Percentiles rank a stretch among this genome's conserved stretches.
These are phyloP conservation scores for Zopfochytrium polystomum DNA, from an alignment of 371 early-diverging fungal genomes.

Conservation along the genomic window DNA sequence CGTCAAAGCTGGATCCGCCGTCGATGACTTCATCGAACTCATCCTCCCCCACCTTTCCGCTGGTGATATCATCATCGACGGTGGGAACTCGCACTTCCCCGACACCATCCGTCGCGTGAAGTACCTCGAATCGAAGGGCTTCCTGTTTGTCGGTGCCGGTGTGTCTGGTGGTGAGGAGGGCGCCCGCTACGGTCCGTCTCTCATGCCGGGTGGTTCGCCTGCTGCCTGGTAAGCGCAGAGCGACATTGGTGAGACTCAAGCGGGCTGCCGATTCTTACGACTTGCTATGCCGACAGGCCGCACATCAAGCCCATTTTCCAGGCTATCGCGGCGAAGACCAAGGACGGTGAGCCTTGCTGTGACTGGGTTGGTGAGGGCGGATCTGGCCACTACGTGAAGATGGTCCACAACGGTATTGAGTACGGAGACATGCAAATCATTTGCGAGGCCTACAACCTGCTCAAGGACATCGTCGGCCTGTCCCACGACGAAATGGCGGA, in stretches of 20 bases:
- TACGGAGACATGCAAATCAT: slow-evolving; percentile 99
- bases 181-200: slow-evolving; percentile 96
- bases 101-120: slow-evolving; percentile 91
- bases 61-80: slow-evolving; percentile 98
- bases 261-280: not conserved
- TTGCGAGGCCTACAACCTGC: slow-evolving; percentile 92
- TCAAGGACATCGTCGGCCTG: slow-evolving; percentile 80
- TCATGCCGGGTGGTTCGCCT: slow-evolving; percentile 98
- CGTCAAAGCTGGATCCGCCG: slow-evolving; percentile 95
- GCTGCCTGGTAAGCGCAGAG: slow-evolving; percentile 86
- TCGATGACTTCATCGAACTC: slow-evolving; percentile 92
- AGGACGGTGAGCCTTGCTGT: slow-evolving; percentile 91
- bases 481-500: slow-evolving; percentile 83
- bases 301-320: slow-evolving; percentile 93
- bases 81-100: slow-evolving; percentile 98
- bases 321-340: slow-evolving; percentile 87
- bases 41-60: slow-evolving; percentile 78
- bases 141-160: slow-evolving; percentile 96
- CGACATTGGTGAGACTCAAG: no score
- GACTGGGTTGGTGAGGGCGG: slow-evolving; percentile 99
- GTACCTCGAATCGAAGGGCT: slow-evolving; percentile 81
- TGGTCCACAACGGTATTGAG: slow-evolving; percentile 99
- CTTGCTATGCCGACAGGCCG: slow-evolving; percentile 50
- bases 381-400: slow-evolving; percentile 99
- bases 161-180: slow-evolving; percentile 99